Base-by-base conservation (phyloP, 371 early-diverging fungal genomes). In the Rhizopus sp. region DNA sequence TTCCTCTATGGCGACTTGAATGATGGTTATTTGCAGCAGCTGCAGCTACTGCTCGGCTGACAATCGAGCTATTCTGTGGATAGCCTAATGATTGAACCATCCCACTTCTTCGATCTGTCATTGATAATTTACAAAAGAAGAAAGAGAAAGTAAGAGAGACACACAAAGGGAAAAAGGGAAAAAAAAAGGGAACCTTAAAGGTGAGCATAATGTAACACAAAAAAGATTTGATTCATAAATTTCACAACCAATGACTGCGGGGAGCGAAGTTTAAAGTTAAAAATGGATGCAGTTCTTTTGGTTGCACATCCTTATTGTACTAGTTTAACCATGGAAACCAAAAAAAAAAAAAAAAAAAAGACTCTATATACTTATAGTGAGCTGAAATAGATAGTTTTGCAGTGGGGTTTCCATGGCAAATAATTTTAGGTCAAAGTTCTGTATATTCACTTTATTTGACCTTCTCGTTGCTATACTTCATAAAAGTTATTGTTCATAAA, bases 101-200 rank as follows among this genome's bases (percentile, higher is more conserved):
- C 13, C 76, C 76, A 66, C 76, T 75, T 45, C 68, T 62, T 62
- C 72, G 67, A 68, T 75, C 75, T 47, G 72, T 54, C 72, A 75
- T 75, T 35, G 6, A 35, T n/a, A 13, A 17, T 30, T 30, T 38
- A 16, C 5, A 5, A 41, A 46, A 33, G 23, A 33, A 55, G 23
- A 46, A 35, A 42, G 32, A 37, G 10, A 46, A 45, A 32, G 30
- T 33, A 42, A 15, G 29, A 23, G 29, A 30, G 42, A 42, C 13
- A 42, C 41, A 42, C 31, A 53, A 15, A 42, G 16, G 31, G 7
- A 23, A 44, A 42, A 15, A 46, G 15, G 29, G 13, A 53, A 42
- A 32, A 42, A 42, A 53, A 15, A 42, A 34, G 31, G 7, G 23
- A 8, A 45, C 50, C 8, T 15, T 34, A 5, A 50, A 13, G 12